Evolutionary conservation across 2,329 filamentous ascomycete genomes (phyloP).

Genomic region (Thelonectria blattea): DNA sequence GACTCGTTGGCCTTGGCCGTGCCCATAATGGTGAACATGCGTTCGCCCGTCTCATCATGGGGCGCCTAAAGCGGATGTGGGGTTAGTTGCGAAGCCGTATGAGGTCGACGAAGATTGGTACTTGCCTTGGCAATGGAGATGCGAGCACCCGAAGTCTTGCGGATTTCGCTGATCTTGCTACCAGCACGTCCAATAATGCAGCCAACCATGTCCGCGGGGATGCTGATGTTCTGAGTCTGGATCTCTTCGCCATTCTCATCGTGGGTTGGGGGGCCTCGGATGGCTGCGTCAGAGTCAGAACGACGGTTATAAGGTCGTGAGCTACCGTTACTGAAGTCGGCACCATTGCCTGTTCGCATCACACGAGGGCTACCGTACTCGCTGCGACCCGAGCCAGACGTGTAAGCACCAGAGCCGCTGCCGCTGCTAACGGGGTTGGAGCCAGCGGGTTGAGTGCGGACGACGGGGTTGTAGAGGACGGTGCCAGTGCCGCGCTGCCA

Average conservation of each 20-base stretch:
- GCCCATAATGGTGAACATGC: slow-evolving; percentile 99
- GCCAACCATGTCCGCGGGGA: slow-evolving; percentile 98
- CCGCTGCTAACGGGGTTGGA: slow-evolving; percentile 57
- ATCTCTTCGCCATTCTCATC: slow-evolving; percentile 98
- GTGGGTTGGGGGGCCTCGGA: slow-evolving; percentile 83
- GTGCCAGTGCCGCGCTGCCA: slow-evolving; percentile 97
- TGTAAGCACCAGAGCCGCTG: slow-evolving; percentile 44
- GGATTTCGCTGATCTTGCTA: slow-evolving; percentile 98
- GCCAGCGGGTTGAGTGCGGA: slow-evolving; percentile 74
- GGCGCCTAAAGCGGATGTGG: slow-evolving; percentile 64
- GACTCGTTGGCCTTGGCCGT: slow-evolving; percentile 93
- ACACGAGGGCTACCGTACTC: slow-evolving; percentile 72
- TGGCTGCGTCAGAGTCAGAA: slow-evolving; percentile 80
- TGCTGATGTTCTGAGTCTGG: slow-evolving; percentile 99
- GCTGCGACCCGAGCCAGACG: slow-evolving; percentile 50
- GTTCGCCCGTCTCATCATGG: slow-evolving; percentile 95
- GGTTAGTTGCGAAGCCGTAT: neutral
- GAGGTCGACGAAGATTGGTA: neutral
- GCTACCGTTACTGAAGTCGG: slow-evolving; percentile 88
- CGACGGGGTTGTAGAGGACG: slow-evolving; percentile 95
- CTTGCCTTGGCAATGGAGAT: slow-evolving; percentile 94
- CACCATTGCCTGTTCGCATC: slow-evolving; percentile 95
- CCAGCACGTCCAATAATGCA: slow-evolving; percentile 97
- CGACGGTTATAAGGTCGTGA: slow-evolving; percentile 75
- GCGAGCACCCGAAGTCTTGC: slow-evolving; percentile 92